Evolutionary conservation across 257 asterid species (phyloP).

Genomic region (Forsythia viridissima): DNA sequence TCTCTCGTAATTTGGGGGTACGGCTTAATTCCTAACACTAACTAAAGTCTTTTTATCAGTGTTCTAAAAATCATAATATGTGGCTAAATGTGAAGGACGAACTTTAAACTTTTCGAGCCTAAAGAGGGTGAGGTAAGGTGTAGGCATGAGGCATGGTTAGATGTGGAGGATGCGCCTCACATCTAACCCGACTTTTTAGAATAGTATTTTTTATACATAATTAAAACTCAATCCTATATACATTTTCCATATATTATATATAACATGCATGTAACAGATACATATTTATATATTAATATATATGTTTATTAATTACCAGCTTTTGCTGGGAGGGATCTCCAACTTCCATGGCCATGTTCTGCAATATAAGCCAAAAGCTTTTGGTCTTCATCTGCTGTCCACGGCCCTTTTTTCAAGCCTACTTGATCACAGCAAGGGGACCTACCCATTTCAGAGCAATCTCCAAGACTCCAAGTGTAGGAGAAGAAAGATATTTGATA

Average conservation of each 20-base stretch:
- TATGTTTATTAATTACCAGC: slow-evolving; percentile 24
- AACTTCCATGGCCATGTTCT: slow-evolving; percentile 46
- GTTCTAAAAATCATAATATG: too few relatives aligned
- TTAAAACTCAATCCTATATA: neutral
- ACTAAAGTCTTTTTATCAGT: too few relatives aligned
- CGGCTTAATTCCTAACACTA: too few relatives aligned
- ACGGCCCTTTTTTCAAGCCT: slow-evolving; percentile 43
- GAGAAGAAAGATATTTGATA: neutral
- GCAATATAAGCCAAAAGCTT: slow-evolving; percentile 33
- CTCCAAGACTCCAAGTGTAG: neutral
- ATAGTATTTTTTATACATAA: too few relatives aligned
- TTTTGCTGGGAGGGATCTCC: slow-evolving; percentile 42
- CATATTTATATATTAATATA: too few relatives aligned
- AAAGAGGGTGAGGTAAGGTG: too few relatives aligned
- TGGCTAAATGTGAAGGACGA: too few relatives aligned
- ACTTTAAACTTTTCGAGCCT: too few relatives aligned
- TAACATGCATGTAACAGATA: neutral
- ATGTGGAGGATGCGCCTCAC: too few relatives aligned
- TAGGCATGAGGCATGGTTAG: too few relatives aligned
- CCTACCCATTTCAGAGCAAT: slow-evolving; percentile 30
- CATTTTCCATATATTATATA: neutral
- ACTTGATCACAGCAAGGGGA: slow-evolving; percentile 30
- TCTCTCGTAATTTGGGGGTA: too few relatives aligned
- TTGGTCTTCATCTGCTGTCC: slow-evolving; percentile 46
- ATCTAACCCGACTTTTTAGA: too few relatives aligned